Percentiles rank a stretch among this genome's conserved stretches.
Conservation (phyloP, 345 rosid species). For the Noccaea caerulescens region DNA sequence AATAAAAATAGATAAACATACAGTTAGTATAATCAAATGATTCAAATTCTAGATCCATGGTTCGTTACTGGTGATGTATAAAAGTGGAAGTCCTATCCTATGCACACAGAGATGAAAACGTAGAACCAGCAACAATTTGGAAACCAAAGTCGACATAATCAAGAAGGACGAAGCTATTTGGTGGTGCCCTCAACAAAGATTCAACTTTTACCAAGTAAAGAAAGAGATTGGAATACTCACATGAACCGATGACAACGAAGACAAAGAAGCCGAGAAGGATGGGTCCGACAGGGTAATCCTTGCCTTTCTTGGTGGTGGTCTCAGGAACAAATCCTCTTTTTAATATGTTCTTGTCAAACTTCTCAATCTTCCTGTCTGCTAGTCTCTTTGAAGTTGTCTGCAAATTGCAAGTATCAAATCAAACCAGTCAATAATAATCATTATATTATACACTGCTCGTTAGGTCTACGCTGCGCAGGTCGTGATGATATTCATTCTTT, state of each 20-base stretch:
- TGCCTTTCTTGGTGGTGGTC: slow-evolving; percentile 75
- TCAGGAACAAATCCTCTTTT: slow-evolving; percentile 94
- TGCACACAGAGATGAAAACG: background rate
- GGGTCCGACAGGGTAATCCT: slow-evolving; percentile 90
- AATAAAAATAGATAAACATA: background rate
- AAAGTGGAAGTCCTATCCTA: background rate
- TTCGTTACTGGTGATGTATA: background rate
- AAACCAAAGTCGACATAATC: background rate
- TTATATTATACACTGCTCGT: background rate
- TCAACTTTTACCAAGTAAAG: background rate
- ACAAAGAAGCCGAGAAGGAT: slow-evolving; percentile 86
- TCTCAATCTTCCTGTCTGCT: slow-evolving; percentile 79
- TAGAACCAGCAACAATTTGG: background rate
- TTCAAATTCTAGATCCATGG: slow-evolving; percentile 1
- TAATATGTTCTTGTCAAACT: slow-evolving; percentile 82
- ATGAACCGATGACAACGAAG: slow-evolving; percentile 92
- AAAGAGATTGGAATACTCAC: slow-evolving; percentile 44
- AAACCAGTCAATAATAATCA: background rate
- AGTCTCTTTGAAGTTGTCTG: slow-evolving; percentile 94
- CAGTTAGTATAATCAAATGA: background rate
- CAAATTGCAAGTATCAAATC: slow-evolving; percentile 39
- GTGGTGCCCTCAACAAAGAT: background rate
- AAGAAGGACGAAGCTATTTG: background rate
- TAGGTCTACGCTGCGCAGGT: background rate
- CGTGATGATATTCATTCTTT: background rate